Base-by-base conservation (phyloP, 108 stramenopile species). In the Skeletonema grethae region DNA sequence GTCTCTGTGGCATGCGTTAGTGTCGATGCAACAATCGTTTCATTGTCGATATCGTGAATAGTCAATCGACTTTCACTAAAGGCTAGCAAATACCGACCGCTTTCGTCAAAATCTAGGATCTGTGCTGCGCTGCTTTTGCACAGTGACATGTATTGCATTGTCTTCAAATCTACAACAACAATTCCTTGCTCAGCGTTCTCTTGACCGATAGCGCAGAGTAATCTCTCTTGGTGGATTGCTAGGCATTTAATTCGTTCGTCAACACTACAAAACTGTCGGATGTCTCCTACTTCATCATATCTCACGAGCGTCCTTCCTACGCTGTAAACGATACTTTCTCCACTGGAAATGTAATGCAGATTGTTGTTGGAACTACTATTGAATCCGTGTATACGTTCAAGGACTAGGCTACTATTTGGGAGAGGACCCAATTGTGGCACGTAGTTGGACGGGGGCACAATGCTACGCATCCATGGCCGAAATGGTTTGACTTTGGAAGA, bases 371-470 rank as follows among this genome's bases (percentile, higher is more conserved):
- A 31, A 28, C 45, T 53, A 15, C 82, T 72, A 32, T 68, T 41
- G 50, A 74, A 78, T 25, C 82, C 82, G 35, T 92, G 84, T 5
- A 92, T 76, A 76, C 85, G 88, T 59, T 85, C 86, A 10, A 89
- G 67, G 18, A 46, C 36, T 22, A 85, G 69, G 25, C 31, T 63
- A 25, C 77, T 60, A 20, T 66, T 43, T 5, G 82, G 82, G 25
- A 76, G 74, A 11, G 75, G 45, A 29, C 48, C 82, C 22, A 45
- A 62, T 32, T 22, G 48, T 28, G 43, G 30, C 8, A 67, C 63
- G 39, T 61, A 63, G 20, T 35, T 43, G 0, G 83, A 78, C 7
- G 85, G 85, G 3, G 84, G 57, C 4, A 84, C 88, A 56, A 85
- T 77, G n/a, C 74, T 63, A 20, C 86, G 55, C 24, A 72, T 77